Conservation (phyloP, 768 basidiomycete genomes). For the Leccinellum albellum region DNA sequence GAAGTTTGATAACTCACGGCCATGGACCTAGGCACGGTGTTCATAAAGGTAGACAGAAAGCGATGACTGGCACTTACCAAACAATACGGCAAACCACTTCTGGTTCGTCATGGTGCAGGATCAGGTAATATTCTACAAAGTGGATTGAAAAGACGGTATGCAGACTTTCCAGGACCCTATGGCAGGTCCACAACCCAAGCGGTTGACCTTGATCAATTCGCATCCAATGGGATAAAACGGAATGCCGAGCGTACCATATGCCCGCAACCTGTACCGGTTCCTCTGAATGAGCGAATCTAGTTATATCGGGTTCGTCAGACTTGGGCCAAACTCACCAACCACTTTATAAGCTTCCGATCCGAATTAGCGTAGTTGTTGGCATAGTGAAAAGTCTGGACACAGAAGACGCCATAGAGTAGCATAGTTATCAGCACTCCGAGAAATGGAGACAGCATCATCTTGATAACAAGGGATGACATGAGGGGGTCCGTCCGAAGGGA, state of each 20-base stretch:
- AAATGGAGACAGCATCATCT: conserved; percentile 13
- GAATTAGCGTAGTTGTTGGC: conserved; percentile 1
- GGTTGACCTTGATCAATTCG: not conserved
- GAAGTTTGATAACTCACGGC: not conserved
- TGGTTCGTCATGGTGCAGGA: conserved; percentile 8
- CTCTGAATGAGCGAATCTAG: not conserved
- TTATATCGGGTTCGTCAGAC: too few species aligned
- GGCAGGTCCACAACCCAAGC: not conserved
- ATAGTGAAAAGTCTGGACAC: conserved; percentile 17
- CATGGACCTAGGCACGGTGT: conserved; percentile 5
- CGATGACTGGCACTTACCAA: conserved; percentile 3
- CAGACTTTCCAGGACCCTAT: conserved; percentile 12
- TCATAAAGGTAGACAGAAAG: not conserved
- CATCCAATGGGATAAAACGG: too few species aligned
- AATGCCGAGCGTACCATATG: conserved; percentile 8
- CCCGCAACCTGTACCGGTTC: conserved; percentile 3
- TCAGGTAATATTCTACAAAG: conserved; percentile 13
- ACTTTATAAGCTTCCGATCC: conserved; percentile 6
- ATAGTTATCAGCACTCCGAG: conserved; percentile 9
- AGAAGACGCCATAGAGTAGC: conserved; percentile 13
- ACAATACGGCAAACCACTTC: not conserved
- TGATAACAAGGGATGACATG: conserved; percentile 4
- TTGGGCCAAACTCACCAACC: conserved; percentile 15
- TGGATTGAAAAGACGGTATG: conserved; percentile 16
- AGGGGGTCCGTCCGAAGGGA: not conserved